Conservation (phyloP, 139 green algal genomes). For the Picochlorum sp. region DNA sequence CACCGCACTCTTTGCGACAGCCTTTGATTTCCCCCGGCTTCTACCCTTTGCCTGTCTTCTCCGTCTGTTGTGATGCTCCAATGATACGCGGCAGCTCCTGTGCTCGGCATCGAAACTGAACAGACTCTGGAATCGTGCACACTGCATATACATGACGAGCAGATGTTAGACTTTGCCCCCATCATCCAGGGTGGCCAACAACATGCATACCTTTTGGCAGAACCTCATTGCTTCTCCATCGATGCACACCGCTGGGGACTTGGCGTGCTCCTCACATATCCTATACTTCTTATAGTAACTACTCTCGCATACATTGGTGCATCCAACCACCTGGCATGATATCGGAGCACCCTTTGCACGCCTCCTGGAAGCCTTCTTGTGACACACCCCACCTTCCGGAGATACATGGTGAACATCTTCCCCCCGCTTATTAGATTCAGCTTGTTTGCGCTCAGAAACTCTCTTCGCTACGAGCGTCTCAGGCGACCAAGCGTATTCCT, state of each 20-base stretch:
- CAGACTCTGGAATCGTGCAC: constrained; percentile 76
- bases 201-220: constrained; percentile 12
- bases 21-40: not conserved
- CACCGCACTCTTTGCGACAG: not conserved
- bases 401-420: too few species aligned
- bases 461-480: too few species aligned
- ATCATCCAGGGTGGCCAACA: constrained; percentile 38
- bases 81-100: constrained; percentile 63
- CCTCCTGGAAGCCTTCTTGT: not conserved
- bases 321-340: constrained; percentile 8
- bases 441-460: too few species aligned
- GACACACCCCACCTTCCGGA: too few species aligned
- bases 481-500: too few species aligned
- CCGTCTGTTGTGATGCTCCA: constrained; percentile 23
- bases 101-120: constrained; percentile 69
- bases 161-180: too few species aligned
- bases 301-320: not conserved
- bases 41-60: not conserved
- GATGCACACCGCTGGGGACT: constrained; percentile 3
- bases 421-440: too few species aligned
- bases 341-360: not conserved
- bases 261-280: constrained; percentile 6
- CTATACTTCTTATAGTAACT: constrained; percentile 8
- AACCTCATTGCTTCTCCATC: constrained; percentile 2
- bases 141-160: constrained; percentile 20